phyloP scores from a whole-genome alignment of 225 moss, liverwort and hornwort species.

The Rhytidiadelphus loreus region DNA sequence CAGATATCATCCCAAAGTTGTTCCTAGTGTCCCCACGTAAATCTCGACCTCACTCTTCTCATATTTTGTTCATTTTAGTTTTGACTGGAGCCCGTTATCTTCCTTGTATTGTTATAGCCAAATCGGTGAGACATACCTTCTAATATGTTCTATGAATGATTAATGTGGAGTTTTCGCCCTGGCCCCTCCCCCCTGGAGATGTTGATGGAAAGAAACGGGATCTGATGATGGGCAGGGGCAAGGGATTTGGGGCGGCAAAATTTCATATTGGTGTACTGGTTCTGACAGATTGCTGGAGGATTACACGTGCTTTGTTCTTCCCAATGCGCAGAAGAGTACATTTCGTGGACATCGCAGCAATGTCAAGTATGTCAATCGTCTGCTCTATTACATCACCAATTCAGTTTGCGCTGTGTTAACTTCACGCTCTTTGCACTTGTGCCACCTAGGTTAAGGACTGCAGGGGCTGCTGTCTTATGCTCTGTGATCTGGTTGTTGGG shows the following conservation, averaged over 20 bases:
- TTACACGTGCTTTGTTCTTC: slow-evolving; percentile 93
- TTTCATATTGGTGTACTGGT: slow-evolving; percentile 54
- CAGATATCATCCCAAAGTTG: slow-evolving; percentile 95
- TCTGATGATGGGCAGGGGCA: slow-evolving; percentile 55
- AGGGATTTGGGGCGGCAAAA: slow-evolving; percentile 16
- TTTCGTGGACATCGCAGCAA: slow-evolving; percentile 81
- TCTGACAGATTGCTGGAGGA: slow-evolving; percentile 94
- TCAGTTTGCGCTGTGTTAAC: background rate
- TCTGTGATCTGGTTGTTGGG: background rate
- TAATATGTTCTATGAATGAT: background rate
- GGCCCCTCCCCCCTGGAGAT: background rate
- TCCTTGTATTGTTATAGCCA: background rate
- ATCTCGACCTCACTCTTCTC: background rate
- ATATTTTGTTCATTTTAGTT: background rate
- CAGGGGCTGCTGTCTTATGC: background rate
- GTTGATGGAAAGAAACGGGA: background rate
- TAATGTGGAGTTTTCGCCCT: background rate
- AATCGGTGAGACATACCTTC: background rate
- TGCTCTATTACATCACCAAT: background rate
- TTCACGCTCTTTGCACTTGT: background rate
- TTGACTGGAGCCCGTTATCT: background rate
- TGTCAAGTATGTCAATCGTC: slow-evolving; percentile 55
- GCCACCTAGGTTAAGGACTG: background rate
- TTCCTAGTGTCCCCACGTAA: slow-evolving; percentile 91
- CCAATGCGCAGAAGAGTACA: slow-evolving; percentile 81